Conservation (phyloP, 371 early-diverging fungal species). For the Actinomortierella wolfii region DNA sequence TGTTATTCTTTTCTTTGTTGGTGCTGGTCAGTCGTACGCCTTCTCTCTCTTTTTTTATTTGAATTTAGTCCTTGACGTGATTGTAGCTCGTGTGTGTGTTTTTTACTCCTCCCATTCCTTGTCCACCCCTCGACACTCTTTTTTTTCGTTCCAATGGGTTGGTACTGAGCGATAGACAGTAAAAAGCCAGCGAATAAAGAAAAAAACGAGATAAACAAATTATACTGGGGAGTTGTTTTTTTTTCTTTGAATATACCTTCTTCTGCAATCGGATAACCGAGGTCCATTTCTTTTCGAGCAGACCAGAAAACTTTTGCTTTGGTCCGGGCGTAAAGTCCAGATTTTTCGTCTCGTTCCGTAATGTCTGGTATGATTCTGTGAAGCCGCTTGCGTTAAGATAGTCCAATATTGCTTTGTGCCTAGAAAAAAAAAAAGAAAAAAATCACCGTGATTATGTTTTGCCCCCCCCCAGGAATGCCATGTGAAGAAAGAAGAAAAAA, state of each 20-base stretch:
- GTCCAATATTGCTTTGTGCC: slow-evolving; percentile 85
- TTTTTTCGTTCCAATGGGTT: no score
- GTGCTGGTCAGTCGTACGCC: no score
- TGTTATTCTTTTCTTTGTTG: no score
- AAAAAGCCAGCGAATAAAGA: no score
- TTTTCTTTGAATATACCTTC: slow-evolving; percentile 76
- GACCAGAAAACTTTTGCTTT: slow-evolving; percentile 79
- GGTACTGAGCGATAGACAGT: no score
- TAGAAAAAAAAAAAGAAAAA: slow-evolving; percentile 32
- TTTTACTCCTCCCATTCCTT: no score
- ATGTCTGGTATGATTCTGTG: slow-evolving; percentile 65
- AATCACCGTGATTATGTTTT: no score
- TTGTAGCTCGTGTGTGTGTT: no score
- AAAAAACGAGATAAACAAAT: neutral
- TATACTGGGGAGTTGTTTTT: neutral
- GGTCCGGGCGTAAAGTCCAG: slow-evolving; percentile 75
- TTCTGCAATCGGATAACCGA: slow-evolving; percentile 90
- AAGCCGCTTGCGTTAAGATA: slow-evolving; percentile 80
- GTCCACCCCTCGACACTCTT: no score
- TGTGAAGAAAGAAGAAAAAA: no score
- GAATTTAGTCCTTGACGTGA: no score
- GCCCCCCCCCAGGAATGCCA: neutral
- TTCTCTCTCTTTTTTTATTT: no score
- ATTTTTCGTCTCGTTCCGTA: slow-evolving; percentile 77
- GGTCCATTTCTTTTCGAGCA: slow-evolving; percentile 95